These are phyloP conservation scores for Solanum sejunctum DNA, from an alignment of 257 asterid genomes.

Conservation along the genomic window DNA sequence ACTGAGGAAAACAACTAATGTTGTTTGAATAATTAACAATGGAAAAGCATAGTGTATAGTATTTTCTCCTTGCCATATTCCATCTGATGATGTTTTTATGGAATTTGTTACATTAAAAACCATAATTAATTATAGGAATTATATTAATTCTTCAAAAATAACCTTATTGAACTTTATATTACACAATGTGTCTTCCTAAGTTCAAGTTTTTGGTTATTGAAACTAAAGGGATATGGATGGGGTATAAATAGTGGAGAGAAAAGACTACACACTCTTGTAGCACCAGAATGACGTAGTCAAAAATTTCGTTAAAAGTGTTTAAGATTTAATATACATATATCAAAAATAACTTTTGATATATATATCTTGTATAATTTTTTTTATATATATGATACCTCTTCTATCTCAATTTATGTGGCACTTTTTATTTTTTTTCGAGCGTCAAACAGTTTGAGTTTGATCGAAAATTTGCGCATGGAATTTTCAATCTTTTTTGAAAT, in stretches of 20 bases:
- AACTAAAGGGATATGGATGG: background rate
- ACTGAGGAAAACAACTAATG: conserved; percentile 22
- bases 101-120: conserved; percentile 17
- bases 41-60: conserved; percentile 48
- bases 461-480: too few species aligned
- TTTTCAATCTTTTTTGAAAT: too few species aligned
- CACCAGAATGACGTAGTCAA: too few species aligned
- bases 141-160: background rate
- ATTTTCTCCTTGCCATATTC: conserved; percentile 49
- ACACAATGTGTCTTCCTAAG: background rate
- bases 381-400: too few species aligned
- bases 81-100: conserved; percentile 34
- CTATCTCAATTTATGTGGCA: too few species aligned
- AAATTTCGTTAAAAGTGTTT: too few species aligned
- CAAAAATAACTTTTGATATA: too few species aligned
- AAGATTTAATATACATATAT: too few species aligned
- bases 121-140: conserved; percentile 1
- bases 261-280: background rate
- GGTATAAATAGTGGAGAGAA: background rate
- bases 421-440: too few species aligned
- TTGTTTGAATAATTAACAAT: conserved; percentile 42
- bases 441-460: too few species aligned
- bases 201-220: background rate
- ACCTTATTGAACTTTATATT: background rate
- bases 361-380: too few species aligned